These are phyloP conservation scores for Darksidea phi DNA, from an alignment of 495 filamentous ascomycete species.

Conservation along the genomic window DNA sequence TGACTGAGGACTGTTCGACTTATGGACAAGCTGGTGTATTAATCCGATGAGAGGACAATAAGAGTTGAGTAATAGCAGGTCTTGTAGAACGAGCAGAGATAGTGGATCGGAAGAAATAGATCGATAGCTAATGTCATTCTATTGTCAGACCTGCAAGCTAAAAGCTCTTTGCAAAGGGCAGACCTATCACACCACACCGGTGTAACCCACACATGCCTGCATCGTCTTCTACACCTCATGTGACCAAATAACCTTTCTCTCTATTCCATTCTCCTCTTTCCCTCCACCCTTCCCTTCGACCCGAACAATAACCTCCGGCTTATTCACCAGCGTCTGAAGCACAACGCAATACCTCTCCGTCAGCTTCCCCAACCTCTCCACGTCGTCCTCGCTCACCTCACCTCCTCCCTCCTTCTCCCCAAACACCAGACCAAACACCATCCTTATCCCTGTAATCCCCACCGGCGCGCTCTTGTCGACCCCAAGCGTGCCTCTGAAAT, in stretches of 20 bases:
- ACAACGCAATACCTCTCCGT: constrained; percentile 47
- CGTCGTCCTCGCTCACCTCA: constrained; percentile 37
- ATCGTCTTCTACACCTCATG: not conserved
- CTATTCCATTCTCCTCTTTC: constrained; percentile 73
- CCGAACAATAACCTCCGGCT: constrained; percentile 39
- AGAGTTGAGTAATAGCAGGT: too few relatives aligned
- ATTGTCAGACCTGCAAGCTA: too few relatives aligned
- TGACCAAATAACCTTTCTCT: constrained; percentile 56
- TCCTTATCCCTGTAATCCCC: constrained; percentile 41
- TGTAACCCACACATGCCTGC: too few relatives aligned
- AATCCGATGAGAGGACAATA: too few relatives aligned
- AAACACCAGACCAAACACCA: constrained; percentile 40
- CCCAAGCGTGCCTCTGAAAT: constrained; percentile 45
- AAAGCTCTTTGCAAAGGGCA: too few relatives aligned
- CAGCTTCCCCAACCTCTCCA: constrained; percentile 44
- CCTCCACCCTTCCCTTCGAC: constrained; percentile 26
- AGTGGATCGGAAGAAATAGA: too few relatives aligned
- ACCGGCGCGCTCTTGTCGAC: constrained; percentile 43
- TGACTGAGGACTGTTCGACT: too few relatives aligned
- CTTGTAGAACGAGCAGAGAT: too few relatives aligned
- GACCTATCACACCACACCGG: too few relatives aligned
- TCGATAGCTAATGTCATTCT: too few relatives aligned
- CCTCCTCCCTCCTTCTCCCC: constrained; percentile 28
- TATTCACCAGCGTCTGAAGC: constrained; percentile 43
- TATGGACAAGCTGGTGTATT: too few relatives aligned